These are phyloP conservation scores for Cyclotella atomus DNA, from an alignment of 108 stramenopile genomes.

Conservation along the genomic window DNA sequence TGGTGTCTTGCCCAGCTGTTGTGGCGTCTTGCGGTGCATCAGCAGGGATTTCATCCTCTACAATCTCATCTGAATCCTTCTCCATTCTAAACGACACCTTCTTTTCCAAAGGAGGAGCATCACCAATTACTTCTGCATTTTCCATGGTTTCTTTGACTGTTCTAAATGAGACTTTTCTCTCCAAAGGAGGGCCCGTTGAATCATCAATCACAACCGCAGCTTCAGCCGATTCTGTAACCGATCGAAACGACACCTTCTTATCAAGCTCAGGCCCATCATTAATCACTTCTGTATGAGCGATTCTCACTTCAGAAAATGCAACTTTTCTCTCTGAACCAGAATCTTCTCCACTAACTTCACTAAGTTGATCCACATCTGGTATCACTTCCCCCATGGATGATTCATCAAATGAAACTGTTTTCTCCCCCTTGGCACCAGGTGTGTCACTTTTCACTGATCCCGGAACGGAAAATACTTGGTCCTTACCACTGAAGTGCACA, in stretches of 20 bases:
- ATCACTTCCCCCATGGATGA: conserved; percentile 9
- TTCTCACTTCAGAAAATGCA: background rate
- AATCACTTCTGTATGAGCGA: background rate
- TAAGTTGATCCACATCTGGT: background rate
- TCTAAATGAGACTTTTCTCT: background rate
- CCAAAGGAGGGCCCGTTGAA: background rate
- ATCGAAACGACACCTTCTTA: conserved; percentile 5
- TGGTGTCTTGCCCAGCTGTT: background rate
- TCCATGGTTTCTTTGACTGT: background rate
- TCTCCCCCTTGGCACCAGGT: conserved; percentile 1
- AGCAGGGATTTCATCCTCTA: background rate
- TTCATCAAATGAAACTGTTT: conserved; percentile 22
- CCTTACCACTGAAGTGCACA: conserved; percentile 12
- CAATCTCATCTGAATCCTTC: background rate
- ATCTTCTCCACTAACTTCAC: background rate
- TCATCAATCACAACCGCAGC: background rate
- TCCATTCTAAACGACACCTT: background rate
- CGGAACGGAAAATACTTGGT: background rate
- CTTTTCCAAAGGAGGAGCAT: background rate
- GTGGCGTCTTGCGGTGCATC: background rate
- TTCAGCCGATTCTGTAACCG: background rate
- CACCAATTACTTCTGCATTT: background rate
- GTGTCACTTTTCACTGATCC: background rate
- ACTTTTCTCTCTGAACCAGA: background rate
- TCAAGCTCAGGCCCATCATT: background rate